Conservation (phyloP, 2,329 filamentous ascomycete species). For the Malbranchea cinnamomea region DNA sequence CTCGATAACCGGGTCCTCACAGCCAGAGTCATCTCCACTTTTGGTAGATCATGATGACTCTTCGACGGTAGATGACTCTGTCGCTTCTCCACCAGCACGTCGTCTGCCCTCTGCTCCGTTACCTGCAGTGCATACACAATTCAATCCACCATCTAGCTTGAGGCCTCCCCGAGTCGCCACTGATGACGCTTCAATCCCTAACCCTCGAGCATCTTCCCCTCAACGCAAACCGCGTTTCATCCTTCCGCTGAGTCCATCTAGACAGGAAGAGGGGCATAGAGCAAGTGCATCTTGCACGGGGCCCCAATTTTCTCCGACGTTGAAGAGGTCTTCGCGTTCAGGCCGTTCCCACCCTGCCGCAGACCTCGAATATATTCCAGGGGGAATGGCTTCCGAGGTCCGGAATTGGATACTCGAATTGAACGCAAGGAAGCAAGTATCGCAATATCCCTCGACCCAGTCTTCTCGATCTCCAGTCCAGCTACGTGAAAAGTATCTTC, state of each 20-base stretch:
- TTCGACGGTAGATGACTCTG: conserved; percentile 1
- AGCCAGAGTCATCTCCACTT: conserved; percentile 6
- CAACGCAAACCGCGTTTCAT: conserved; percentile 23
- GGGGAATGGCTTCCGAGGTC: conserved; percentile 26
- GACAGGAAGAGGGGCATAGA: conserved; percentile 9
- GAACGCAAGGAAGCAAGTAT: conserved; percentile 15
- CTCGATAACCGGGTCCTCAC: conserved; percentile 4
- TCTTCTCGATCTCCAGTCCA: neutral
- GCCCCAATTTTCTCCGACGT: conserved; percentile 22
- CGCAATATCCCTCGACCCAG: conserved; percentile 1
- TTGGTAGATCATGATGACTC: neutral
- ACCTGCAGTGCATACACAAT: conserved; percentile 3
- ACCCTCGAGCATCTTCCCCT: conserved; percentile 5
- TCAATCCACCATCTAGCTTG: conserved; percentile 1
- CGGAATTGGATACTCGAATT: conserved; percentile 28
- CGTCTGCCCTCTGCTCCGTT: conserved; percentile 5
- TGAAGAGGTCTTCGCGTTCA: conserved; percentile 13
- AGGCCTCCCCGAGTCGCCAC: conserved; percentile 3
- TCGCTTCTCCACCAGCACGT: conserved; percentile 4
- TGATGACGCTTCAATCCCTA: neutral
- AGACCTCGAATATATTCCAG: conserved; percentile 18
- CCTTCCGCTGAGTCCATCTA: conserved; percentile 23
- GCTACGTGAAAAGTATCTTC: neutral
- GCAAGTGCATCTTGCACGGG: neutral
- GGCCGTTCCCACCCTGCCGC: conserved; percentile 16